Evolutionary conservation across 306 rosid genomes (phyloP).

Genomic region (Dalbergia oliveri): DNA sequence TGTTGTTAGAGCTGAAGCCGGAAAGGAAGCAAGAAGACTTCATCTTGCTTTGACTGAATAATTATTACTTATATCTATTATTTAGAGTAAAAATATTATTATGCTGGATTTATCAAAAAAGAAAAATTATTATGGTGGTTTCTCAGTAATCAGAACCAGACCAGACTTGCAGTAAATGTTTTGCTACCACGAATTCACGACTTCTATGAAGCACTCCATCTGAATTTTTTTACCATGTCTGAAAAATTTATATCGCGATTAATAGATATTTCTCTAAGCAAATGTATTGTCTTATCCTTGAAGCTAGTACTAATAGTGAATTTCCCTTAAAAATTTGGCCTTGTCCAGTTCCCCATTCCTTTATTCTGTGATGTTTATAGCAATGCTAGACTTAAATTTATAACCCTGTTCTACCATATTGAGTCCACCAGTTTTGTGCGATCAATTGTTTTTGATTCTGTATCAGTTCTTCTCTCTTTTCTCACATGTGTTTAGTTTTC

Average conservation of each 20-base stretch:
- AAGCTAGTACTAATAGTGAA: slow-evolving; percentile 19
- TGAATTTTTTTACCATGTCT: slow-evolving; percentile 2
- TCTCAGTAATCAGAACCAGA: slow-evolving; percentile 3
- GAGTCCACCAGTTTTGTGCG: slow-evolving; percentile 1
- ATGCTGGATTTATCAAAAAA: too few species aligned
- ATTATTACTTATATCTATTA: slow-evolving; percentile 29
- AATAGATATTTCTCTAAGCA: slow-evolving; percentile 31
- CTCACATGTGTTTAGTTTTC: slow-evolving; percentile 22
- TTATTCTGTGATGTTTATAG: slow-evolving; percentile 4
- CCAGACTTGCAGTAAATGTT: not conserved
- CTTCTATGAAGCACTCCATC: slow-evolving; percentile 21
- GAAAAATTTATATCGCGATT: slow-evolving; percentile 36
- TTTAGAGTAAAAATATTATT: slow-evolving; percentile 27
- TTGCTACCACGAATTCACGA: too few species aligned
- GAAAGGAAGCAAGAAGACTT: not conserved
- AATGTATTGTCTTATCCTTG: slow-evolving; percentile 18
- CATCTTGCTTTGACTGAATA: slow-evolving; percentile 36
- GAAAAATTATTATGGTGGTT: slow-evolving; percentile 1
- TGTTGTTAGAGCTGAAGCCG: not conserved
- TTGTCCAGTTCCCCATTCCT: slow-evolving; percentile 19
- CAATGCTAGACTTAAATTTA: slow-evolving; percentile 25
- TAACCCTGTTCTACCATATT: not conserved
- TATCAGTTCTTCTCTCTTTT: not conserved
- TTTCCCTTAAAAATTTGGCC: slow-evolving; percentile 14
- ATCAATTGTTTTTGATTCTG: not conserved